Base-by-base conservation (phyloP, 2,329 filamentous ascomycete genomes). In the Lojkania enalia region DNA sequence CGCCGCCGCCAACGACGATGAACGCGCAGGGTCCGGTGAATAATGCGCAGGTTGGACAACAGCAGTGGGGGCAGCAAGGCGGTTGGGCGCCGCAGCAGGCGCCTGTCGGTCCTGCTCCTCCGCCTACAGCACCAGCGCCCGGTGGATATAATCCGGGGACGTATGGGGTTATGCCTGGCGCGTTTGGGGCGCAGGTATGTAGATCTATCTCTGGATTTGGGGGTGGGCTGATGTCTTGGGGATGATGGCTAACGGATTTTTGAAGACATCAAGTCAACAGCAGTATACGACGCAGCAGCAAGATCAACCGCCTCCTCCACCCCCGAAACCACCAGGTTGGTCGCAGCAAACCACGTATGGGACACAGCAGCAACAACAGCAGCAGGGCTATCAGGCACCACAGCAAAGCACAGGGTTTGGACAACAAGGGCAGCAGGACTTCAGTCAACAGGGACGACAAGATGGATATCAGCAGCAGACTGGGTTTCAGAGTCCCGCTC, bases 241-340 rank as follows among this genome's bases (percentile, higher is more conserved):
- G n/a, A 45, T 31, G 18, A 46, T 25, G 21, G 4, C 18, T 31
- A 16, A 30, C 12, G 18, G 23, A 48, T 40, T 19, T 40, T 51
- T n/a, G 23, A 16, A 54, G 43, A 31, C 42, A 37, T 29, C 52
- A 42, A 30, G 42, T 5, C 52, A 54, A 16, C 32, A 48, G 14
- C 41, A 49, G 16, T 63, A 65, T 39, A 46, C 51, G 16, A 51
- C 48, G 27, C 63, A 63, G 23, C 55, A 56, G 25, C 44, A 51
- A 39, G 63, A 67, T 37, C 42, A 59, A 16, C 63, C 66, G 31
- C 66, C 66, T 39, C 65, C 64, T n/a, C 65, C 66, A 6, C 66
- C 66, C 5, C 66, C 66, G 11, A 70, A 70, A 55, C 64, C 63
- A 7, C 51, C 61, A 23, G 60, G 61, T 29, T 58, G 44, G 48